These are phyloP conservation scores for Fusarium armeniacum DNA, from an alignment of 2,329 filamentous ascomycete species.

Conservation along the genomic window DNA sequence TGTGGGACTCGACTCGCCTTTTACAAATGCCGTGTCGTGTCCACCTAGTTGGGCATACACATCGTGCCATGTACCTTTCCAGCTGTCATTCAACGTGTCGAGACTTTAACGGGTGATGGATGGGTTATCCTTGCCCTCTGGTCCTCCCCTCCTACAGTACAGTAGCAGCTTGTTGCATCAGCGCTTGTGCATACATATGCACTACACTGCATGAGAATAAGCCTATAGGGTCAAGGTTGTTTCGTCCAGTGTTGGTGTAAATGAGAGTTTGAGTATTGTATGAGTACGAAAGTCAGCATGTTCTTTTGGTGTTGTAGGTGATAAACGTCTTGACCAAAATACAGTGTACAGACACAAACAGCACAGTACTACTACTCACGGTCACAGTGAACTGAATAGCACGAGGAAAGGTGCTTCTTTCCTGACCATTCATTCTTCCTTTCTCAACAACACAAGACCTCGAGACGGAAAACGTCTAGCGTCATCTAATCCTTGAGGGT, in stretches of 20 bases:
- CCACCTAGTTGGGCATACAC: conserved; percentile 29
- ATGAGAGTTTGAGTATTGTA: background rate
- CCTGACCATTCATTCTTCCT: conserved; percentile 2
- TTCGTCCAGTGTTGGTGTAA: conserved; percentile 1
- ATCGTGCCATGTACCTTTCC: conserved; percentile 20
- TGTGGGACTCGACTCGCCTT: background rate
- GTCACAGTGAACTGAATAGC: background rate
- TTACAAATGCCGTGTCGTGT: conserved; percentile 11
- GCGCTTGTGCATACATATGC: conserved; percentile 28
- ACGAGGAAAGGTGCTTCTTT: conserved; percentile 39
- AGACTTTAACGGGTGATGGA: conserved; percentile 13
- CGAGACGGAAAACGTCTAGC: conserved; percentile 32
- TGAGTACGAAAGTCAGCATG: no score
- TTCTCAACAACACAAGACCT: background rate
- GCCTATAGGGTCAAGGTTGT: conserved; percentile 5
- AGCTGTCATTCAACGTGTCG: conserved; percentile 20
- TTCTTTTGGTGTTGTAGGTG: background rate
- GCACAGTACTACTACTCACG: conserved; percentile 12
- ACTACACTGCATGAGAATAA: conserved; percentile 27
- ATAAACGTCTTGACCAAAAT: background rate
- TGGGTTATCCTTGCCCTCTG: conserved; percentile 4
- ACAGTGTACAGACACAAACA: conserved; percentile 10
- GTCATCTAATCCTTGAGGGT: conserved; percentile 22
- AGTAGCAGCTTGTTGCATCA: conserved; percentile 43
- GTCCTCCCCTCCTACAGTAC: no score